These are phyloP conservation scores for Microdochium bolleyi DNA, from an alignment of 2,329 filamentous ascomycete species.

Conservation along the genomic window DNA sequence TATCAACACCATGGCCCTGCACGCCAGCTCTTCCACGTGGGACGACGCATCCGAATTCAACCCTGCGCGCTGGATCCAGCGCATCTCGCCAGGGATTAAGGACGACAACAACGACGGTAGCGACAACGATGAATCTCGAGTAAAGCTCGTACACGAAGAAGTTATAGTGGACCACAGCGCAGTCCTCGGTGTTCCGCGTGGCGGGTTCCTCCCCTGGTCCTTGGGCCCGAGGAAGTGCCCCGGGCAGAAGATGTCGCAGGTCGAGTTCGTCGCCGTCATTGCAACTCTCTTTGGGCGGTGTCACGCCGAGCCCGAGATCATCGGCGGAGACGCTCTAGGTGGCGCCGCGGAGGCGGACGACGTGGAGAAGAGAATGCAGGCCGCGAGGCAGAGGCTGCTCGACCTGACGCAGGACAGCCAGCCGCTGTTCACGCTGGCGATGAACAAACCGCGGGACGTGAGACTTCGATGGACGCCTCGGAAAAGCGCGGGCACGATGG, in stretches of 20 bases:
- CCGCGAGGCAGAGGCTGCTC: slow-evolving; percentile 11
- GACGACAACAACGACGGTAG: neutral
- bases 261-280: slow-evolving; percentile 42
- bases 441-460: slow-evolving; percentile 14
- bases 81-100: slow-evolving; percentile 16
- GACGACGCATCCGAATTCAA: slow-evolving; percentile 21
- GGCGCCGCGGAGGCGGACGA: slow-evolving; percentile 4
- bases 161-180: neutral
- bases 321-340: neutral
- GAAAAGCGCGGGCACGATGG: neutral
- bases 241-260: slow-evolving; percentile 46
- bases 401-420: slow-evolving; percentile 14
- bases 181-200: slow-evolving; percentile 6
- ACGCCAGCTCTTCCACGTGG: slow-evolving; percentile 27
- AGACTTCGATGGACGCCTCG: neutral
- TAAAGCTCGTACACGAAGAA: neutral
- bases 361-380: slow-evolving; percentile 12
- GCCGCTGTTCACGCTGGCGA: slow-evolving; percentile 19
- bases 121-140: neutral
- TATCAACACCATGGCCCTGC: slow-evolving; percentile 23
- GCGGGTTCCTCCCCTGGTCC: slow-evolving; percentile 38
- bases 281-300: slow-evolving; percentile 13
- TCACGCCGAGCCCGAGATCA: slow-evolving; percentile 7
- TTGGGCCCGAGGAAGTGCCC: slow-evolving; percentile 40
- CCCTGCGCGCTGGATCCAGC: slow-evolving; percentile 5